A percentile compares a stretch with the other conserved stretches of the same genome.
Evolutionary conservation across 768 basidiomycete genomes (phyloP).

Genomic region (Lactarius pseudohatsudake): DNA sequence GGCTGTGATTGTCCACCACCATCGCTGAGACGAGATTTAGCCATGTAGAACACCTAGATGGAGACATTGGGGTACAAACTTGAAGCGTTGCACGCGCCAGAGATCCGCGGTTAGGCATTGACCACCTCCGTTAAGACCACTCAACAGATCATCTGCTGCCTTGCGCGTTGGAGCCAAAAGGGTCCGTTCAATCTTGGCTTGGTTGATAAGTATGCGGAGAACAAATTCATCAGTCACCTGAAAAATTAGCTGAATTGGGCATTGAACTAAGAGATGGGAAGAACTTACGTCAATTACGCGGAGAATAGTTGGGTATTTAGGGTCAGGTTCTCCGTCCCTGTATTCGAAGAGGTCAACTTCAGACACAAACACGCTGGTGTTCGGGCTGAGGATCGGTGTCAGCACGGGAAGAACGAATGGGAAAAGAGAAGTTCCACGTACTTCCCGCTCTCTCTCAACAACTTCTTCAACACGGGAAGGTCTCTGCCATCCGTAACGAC

Average conservation of each 20-base stretch:
- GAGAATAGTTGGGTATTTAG: constrained; percentile 66
- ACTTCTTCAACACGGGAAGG: constrained; percentile 49
- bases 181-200: constrained; percentile 64
- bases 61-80: constrained; percentile 44
- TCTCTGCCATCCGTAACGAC: constrained; percentile 75
- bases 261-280: not conserved
- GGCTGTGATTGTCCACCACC: constrained; percentile 62
- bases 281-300: constrained; percentile 75
- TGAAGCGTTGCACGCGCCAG: constrained; percentile 62
- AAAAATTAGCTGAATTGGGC: not conserved
- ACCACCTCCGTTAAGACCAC: constrained; percentile 48
- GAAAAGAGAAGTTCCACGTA: constrained; percentile 40
- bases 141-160: constrained; percentile 58
- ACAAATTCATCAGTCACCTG: constrained; percentile 78
- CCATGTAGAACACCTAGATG: not conserved
- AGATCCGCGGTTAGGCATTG: constrained; percentile 61
- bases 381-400: constrained; percentile 37
- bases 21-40: constrained; percentile 44
- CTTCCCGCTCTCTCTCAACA: constrained; percentile 63
- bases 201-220: constrained; percentile 78
- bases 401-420: not conserved
- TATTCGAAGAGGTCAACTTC: constrained; percentile 83
- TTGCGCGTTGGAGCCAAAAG: constrained; percentile 63
- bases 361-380: constrained; percentile 58
- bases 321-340: constrained; percentile 65